Evolutionary conservation across 2,329 filamentous ascomycete genomes (phyloP).

Genomic region (Claviceps capensis): DNA sequence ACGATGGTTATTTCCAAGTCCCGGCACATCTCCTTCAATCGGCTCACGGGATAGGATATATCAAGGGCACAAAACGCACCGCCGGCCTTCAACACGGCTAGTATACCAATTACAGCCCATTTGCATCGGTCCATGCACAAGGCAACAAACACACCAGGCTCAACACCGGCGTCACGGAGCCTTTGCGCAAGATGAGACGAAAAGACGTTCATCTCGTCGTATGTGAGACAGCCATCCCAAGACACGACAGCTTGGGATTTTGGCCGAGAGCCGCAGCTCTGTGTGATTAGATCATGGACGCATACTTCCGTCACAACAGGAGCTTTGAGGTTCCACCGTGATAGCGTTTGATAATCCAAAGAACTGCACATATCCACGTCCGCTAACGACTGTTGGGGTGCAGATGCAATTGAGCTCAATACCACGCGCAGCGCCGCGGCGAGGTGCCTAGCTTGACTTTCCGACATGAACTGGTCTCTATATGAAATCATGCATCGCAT

Average conservation of each 20-base stretch:
- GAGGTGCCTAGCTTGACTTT: not conserved
- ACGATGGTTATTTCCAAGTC: not conserved
- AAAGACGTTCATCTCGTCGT: not conserved
- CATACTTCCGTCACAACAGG: not conserved
- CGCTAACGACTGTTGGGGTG: not conserved
- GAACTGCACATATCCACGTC: not conserved
- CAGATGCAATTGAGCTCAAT: not conserved
- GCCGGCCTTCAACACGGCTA: conserved; percentile 19
- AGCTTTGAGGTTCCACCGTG: not conserved
- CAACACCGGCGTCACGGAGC: not conserved
- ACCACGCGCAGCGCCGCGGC: not conserved
- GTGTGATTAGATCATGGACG: not conserved
- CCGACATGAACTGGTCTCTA: not conserved
- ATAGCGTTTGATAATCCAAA: not conserved
- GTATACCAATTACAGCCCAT: conserved; percentile 10
- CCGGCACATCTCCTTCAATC: conserved; percentile 3
- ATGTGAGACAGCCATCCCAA: conserved; percentile 6
- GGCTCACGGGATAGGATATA: conserved; percentile 6
- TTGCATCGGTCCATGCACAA: conserved; percentile 17
- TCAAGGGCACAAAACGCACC: conserved; percentile 19
- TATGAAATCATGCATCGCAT: not conserved
- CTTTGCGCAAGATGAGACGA: conserved; percentile 1
- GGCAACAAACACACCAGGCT: conserved; percentile 7
- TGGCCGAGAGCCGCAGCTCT: not conserved
- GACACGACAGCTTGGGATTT: not conserved